Percentiles rank a stretch among this genome's conserved stretches.
These are phyloP conservation scores for Stemphylium lycopersici DNA, from an alignment of 2,329 filamentous ascomycete genomes.

Conservation along the genomic window DNA sequence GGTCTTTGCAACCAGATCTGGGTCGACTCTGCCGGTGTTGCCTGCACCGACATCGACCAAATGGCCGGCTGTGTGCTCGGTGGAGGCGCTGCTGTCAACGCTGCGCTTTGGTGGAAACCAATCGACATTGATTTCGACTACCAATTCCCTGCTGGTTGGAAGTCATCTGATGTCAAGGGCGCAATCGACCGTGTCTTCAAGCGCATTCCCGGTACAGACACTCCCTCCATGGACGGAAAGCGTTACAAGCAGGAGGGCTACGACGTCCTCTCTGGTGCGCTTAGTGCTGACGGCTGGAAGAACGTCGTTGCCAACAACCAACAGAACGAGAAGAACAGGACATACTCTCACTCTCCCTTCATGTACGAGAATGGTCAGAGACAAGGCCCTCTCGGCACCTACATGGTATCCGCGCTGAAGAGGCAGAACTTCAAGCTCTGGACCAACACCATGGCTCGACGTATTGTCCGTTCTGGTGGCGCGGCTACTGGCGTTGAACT, in stretches of 20 bases:
- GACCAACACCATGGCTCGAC: constrained; percentile 69
- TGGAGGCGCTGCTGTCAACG: constrained; percentile 70
- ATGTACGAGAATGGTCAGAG: constrained; percentile 72
- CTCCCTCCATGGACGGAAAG: constrained; percentile 69
- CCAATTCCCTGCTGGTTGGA: constrained; percentile 76
- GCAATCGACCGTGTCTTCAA: constrained; percentile 68
- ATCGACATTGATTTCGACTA: constrained; percentile 71
- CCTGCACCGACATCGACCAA: constrained; percentile 72
- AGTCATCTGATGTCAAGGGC: constrained; percentile 64
- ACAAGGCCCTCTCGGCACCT: constrained; percentile 73
- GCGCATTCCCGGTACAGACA: constrained; percentile 72
- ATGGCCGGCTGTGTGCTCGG: constrained; percentile 76
- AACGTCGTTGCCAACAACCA: constrained; percentile 65
- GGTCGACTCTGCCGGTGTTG: constrained; percentile 66
- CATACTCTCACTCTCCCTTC: constrained; percentile 68
- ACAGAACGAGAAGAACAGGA: constrained; percentile 69
- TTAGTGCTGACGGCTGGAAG: constrained; percentile 67
- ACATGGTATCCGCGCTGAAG: constrained; percentile 66
- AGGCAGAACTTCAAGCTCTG: constrained; percentile 71
- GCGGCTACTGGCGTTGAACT: constrained; percentile 72
- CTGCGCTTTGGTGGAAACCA: constrained; percentile 72
- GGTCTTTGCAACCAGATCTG: constrained; percentile 75
- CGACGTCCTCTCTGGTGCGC: constrained; percentile 64
- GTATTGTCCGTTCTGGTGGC: constrained; percentile 68
- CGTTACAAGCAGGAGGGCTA: constrained; percentile 72